Percentiles rank a stretch among this genome's conserved stretches.
Conservation (phyloP, 345 rosid genomes). For the Brassica carinata region DNA sequence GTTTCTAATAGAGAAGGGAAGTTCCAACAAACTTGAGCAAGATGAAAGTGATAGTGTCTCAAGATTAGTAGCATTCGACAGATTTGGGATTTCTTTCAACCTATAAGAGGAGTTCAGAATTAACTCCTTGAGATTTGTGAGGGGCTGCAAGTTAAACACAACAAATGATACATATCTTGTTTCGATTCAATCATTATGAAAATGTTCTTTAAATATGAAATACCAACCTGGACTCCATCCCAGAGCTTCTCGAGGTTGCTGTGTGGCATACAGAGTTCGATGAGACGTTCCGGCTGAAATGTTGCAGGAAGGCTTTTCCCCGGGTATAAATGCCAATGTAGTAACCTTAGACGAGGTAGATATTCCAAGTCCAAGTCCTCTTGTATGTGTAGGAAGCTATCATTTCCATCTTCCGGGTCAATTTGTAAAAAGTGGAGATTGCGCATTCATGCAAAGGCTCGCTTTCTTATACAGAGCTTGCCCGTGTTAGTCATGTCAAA, state of each 20-base stretch:
- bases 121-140: conserved; percentile 28
- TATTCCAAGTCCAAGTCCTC: not conserved
- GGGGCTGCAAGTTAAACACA: conserved; percentile 12
- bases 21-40: conserved; percentile 23
- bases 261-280: not conserved
- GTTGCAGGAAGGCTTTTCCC: not conserved
- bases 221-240: conserved; percentile 30
- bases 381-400: not conserved
- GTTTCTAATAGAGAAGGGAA: conserved; percentile 17
- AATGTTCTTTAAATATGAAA: not conserved
- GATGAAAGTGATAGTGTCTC: not conserved
- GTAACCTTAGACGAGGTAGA: not conserved
- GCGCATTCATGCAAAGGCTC: conserved; percentile 20
- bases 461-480: not conserved
- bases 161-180: not conserved
- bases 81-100: conserved; percentile 34
- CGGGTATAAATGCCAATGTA: not conserved
- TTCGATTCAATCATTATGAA: not conserved
- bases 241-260: conserved; percentile 33
- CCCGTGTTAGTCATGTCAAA: not conserved
- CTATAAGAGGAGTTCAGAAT: not conserved
- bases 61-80: conserved; percentile 27
- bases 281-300: not conserved
- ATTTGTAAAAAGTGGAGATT: conserved; percentile 23
- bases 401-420: not conserved